These are phyloP conservation scores for Leccinum broughii DNA, from an alignment of 768 basidiomycete genomes.

Conservation along the genomic window DNA sequence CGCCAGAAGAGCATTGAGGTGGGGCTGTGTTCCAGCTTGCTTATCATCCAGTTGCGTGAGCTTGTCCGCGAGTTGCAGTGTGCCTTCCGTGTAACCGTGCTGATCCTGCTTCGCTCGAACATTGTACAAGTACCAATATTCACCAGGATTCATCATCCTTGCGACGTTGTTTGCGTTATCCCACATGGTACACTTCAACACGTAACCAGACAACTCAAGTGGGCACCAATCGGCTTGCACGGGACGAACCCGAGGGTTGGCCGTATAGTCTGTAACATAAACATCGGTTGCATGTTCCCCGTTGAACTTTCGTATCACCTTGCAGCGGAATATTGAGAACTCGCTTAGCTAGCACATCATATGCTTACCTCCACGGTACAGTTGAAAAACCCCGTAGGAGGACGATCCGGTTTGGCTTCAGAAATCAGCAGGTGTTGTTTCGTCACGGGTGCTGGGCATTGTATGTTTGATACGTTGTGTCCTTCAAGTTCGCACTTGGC, in stretches of 20 bases:
- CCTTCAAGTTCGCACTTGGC: constrained; percentile 25
- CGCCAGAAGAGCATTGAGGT: constrained; percentile 54
- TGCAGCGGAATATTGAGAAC: not conserved
- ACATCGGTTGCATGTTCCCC: constrained; percentile 43
- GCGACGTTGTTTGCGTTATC: constrained; percentile 46
- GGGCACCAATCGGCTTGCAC: constrained; percentile 50
- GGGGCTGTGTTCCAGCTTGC: constrained; percentile 34
- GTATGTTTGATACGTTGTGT: constrained; percentile 17
- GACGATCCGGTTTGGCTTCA: constrained; percentile 47
- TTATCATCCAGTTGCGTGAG: constrained; percentile 44
- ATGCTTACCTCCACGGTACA: constrained; percentile 61
- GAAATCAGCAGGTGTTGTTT: constrained; percentile 50
- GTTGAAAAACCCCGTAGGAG: constrained; percentile 55
- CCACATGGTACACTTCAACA: constrained; percentile 63
- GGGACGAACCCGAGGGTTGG: constrained; percentile 35
- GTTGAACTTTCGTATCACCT: constrained; percentile 51
- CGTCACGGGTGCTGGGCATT: constrained; percentile 4
- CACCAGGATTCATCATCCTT: constrained; percentile 44
- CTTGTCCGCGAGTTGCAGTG: constrained; percentile 46
- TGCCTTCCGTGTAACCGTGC: constrained; percentile 52
- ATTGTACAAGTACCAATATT: constrained; percentile 57
- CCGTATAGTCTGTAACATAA: constrained; percentile 70
- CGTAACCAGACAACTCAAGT: constrained; percentile 40
- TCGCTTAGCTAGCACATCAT: not conserved
- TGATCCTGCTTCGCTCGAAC: constrained; percentile 42